These are phyloP conservation scores for Colletotrichum musae DNA, from an alignment of 2,329 filamentous ascomycete species.

Conservation along the genomic window DNA sequence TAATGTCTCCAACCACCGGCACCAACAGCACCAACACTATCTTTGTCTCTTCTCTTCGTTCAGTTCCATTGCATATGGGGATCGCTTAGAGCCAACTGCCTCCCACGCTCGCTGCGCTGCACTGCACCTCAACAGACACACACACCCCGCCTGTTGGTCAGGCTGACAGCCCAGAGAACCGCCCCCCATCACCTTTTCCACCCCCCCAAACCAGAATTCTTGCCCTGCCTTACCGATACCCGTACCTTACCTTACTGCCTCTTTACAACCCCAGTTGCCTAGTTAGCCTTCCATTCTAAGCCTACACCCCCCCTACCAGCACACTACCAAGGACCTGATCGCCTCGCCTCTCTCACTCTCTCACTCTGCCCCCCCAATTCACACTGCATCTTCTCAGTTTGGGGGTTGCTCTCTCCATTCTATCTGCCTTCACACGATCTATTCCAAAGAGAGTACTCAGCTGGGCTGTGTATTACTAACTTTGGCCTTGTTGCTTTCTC, in stretches of 20 bases:
- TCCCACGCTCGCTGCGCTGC: not conserved
- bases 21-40: slow-evolving; percentile 43
- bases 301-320: slow-evolving; percentile 41
- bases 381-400: slow-evolving; percentile 45
- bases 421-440: slow-evolving; percentile 47
- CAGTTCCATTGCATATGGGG: slow-evolving; percentile 55
- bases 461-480: slow-evolving; percentile 64
- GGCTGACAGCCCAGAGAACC: slow-evolving; percentile 49
- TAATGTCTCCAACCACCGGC: slow-evolving; percentile 54
- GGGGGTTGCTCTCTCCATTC: slow-evolving; percentile 51
- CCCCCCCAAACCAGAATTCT: slow-evolving; percentile 7
- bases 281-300: slow-evolving; percentile 32
- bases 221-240: slow-evolving; percentile 31
- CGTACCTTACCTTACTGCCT: slow-evolving; percentile 38
- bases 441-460: slow-evolving; percentile 52
- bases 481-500: slow-evolving; percentile 53
- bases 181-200: slow-evolving; percentile 2
- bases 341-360: slow-evolving; percentile 9
- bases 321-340: slow-evolving; percentile 25
- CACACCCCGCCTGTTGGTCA: slow-evolving; percentile 50
- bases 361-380: slow-evolving; percentile 40
- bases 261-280: slow-evolving; percentile 33
- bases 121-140: slow-evolving; percentile 47
- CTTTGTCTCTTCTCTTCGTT: slow-evolving; percentile 52
- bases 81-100: slow-evolving; percentile 47